Evolutionary conservation across 208 protist genomes (phyloP), one percentile per base, ranked within the genome.

Genomic region (Leishmania braziliensis): DNA sequence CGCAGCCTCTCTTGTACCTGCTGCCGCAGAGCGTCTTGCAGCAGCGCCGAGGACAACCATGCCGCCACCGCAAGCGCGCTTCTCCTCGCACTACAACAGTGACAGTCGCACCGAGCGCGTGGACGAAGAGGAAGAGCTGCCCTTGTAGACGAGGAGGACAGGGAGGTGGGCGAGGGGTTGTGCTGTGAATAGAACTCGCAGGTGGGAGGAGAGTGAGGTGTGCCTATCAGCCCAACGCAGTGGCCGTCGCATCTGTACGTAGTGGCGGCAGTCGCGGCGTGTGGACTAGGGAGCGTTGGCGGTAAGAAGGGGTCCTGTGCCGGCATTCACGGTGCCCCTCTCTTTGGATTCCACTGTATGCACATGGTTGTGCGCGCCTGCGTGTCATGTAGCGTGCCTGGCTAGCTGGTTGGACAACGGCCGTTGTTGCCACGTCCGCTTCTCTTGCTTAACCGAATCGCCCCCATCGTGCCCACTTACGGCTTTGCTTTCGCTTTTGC

Each of bases 121-220:
- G 36, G 84, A 85, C 60, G 85, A 87, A 26, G 88, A 91, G 3
- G 88, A 91, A 63, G 88, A 91, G 73, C 81, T 91, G 23, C 82
- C 82, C 26, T 29, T 87, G 69, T 91, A 79, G 77, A 46, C 20
- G 8, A 20, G 5, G 29, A 62, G 29, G 72, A 5, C 3, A 39
- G 8, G 9, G 14, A n/a, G 23, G 39, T 65, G 51, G 71, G 23
- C 39, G 5, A 56, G 8, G 72, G 1, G 78, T 6, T 81, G 23
- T 84, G 46, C 84, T 2, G 43, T 51, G 43, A 53, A n/a, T 12
- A 23, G 26, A 29, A 2, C 26, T 20, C 46, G 20, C 26, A 54
- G 69, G 23, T 36, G 69, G 20, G 4, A 9, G 69, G 26, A 2
- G 69, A 72, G 33, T n/a, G 66, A 39, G 8, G 39, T 33, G 16